These are phyloP conservation scores for Dissophora globulifera DNA, from an alignment of 192 early-diverging fungal species.

Conservation along the genomic window DNA sequence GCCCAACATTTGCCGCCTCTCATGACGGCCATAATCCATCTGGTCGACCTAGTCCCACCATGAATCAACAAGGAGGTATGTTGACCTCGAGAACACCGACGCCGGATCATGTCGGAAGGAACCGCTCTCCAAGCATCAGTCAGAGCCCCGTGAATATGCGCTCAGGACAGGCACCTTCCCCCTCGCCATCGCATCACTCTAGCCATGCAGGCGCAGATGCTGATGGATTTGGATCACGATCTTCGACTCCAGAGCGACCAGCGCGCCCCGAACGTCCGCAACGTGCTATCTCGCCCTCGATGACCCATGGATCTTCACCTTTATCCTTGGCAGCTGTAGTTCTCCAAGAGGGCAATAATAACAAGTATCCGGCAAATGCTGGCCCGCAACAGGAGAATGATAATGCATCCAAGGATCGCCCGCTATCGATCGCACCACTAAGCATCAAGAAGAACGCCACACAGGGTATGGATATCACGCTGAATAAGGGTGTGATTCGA, in stretches of 20 bases:
- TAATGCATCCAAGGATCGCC: background rate
- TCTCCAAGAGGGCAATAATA: conserved; percentile 14
- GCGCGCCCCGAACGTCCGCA: conserved; percentile 36
- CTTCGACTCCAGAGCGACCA: conserved; percentile 42
- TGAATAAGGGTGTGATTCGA: conserved; percentile 51
- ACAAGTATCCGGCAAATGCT: background rate
- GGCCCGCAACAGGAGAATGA: background rate
- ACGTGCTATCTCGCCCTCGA: conserved; percentile 36
- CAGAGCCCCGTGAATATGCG: conserved; percentile 15
- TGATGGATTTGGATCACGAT: conserved; percentile 5
- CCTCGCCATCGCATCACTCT: conserved; percentile 3
- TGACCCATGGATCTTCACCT: conserved; percentile 40
- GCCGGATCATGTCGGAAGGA: conserved; percentile 28
- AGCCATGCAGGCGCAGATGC: background rate
- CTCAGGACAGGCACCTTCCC: conserved; percentile 29
- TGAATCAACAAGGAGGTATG: conserved; percentile 4
- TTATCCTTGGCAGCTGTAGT: conserved; percentile 26
- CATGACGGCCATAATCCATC: conserved; percentile 3
- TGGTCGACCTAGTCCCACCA: conserved; percentile 12
- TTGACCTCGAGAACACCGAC: conserved; percentile 28
- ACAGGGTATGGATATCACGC: conserved; percentile 50
- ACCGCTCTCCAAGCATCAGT: conserved; percentile 33
- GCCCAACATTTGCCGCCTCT: conserved; percentile 1
- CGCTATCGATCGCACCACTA: conserved; percentile 22
- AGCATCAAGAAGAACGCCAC: conserved; percentile 54